Conservation (phyloP, 2,329 filamentous ascomycete genomes). For the Penicillium psychrosexuale region DNA sequence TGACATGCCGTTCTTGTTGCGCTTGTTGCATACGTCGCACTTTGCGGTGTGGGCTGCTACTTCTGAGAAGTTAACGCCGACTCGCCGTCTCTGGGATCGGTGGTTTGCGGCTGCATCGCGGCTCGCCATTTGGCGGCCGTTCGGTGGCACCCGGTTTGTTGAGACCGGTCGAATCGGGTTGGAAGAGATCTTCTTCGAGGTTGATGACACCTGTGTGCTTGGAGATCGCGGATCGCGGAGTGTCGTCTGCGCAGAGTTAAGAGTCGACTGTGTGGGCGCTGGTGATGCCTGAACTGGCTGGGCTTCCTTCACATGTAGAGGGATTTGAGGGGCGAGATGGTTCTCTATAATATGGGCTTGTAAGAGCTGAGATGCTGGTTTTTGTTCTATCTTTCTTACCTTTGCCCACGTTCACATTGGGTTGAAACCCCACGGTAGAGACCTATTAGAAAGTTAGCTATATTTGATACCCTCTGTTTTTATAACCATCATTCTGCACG, state of each 20-base stretch:
- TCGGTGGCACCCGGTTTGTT: background rate
- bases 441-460: background rate
- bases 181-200: background rate
- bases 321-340: background rate
- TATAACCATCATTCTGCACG: background rate
- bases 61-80: conserved; percentile 12
- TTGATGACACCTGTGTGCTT: background rate
- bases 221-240: background rate
- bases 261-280: background rate
- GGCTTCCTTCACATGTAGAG: background rate
- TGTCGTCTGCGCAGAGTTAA: background rate
- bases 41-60: conserved; percentile 17
- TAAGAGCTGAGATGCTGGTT: background rate
- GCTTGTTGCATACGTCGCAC: conserved; percentile 13
- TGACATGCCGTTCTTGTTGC: conserved; percentile 14
- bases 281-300: background rate
- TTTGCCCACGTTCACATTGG: background rate
- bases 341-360: background rate
- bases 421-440: background rate
- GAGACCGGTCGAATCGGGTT: background rate
- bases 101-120: background rate
- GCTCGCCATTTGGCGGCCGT: background rate
- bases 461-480: background rate
- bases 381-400: background rate
- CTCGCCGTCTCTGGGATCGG: background rate